Evolutionary conservation across 2,329 filamentous ascomycete genomes (phyloP).

Genomic region (Arthrobotrys entomopaga): DNA sequence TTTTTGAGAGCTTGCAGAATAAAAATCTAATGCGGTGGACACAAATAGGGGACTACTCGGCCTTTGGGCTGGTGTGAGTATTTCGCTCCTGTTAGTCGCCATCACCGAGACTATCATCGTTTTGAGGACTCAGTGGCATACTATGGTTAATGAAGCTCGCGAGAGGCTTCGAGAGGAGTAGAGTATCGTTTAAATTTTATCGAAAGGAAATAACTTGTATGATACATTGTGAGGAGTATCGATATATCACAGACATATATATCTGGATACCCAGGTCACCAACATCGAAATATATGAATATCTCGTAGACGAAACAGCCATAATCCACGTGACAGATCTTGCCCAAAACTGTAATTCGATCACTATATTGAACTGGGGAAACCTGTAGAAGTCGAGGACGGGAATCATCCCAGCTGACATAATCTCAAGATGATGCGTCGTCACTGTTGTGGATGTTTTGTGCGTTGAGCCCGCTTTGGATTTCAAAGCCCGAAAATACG

Average conservation of each 20-base stretch:
- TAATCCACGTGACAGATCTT: too few relatives aligned
- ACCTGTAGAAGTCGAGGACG: background rate
- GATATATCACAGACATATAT: too few relatives aligned
- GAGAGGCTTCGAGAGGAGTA: slow-evolving; percentile 47
- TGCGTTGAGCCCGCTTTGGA: slow-evolving; percentile 34
- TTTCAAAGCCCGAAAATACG: slow-evolving; percentile 54
- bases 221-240: too few relatives aligned
- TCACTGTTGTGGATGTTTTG: slow-evolving; percentile 45
- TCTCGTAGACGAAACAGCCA: too few relatives aligned
- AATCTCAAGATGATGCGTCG: slow-evolving; percentile 45
- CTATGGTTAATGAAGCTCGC: slow-evolving; percentile 50
- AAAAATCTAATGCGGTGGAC: slow-evolving; percentile 11
- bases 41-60: slow-evolving; percentile 71
- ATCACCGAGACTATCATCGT: slow-evolving; percentile 43
- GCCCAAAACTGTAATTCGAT: background rate
- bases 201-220: too few relatives aligned
- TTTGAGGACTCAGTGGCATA: slow-evolving; percentile 45
- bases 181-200: slow-evolving; percentile 3
- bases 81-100: slow-evolving; percentile 71
- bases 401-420: slow-evolving; percentile 34
- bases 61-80: slow-evolving; percentile 80
- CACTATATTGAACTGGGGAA: background rate
- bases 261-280: too few relatives aligned
- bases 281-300: too few relatives aligned
- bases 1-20: background rate